Conservation (phyloP, 352 stramenopile genomes). For the Phytopythium litorale region DNA sequence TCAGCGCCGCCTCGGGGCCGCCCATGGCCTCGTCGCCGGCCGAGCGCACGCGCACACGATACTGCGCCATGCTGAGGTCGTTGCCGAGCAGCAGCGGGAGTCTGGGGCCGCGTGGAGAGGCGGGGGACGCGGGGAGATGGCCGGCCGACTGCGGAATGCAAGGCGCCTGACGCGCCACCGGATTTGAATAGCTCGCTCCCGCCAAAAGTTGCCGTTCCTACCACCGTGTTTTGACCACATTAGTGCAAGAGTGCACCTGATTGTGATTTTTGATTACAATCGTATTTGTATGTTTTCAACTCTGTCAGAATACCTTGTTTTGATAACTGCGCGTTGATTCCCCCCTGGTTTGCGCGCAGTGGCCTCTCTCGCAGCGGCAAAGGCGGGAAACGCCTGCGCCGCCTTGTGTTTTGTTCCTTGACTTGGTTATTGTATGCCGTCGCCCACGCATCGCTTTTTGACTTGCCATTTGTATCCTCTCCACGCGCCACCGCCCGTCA, state of each 20-base stretch:
- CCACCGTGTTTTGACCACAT: not conserved
- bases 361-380: not conserved
- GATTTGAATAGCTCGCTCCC: not conserved
- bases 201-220: not conserved
- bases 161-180: not conserved
- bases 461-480: not conserved
- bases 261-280: not conserved
- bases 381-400: not conserved
- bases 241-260: not conserved
- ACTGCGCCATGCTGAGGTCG: constrained; percentile 1
- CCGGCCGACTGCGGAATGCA: not conserved
- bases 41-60: not conserved
- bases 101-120: not conserved
- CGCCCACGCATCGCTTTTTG: not conserved
- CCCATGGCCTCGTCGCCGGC: constrained; percentile 11
- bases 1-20: constrained; percentile 18
- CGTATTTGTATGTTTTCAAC: not conserved
- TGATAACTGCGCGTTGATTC: no score
- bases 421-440: not conserved
- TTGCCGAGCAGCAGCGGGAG: not conserved
- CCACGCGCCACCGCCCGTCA: no score
- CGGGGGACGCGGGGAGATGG: not conserved
- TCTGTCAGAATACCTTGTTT: not conserved
- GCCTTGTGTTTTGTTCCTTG: no score
- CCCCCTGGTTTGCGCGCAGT: no score